Evolutionary conservation across 306 rosid genomes (phyloP).

Genomic region (Rosa persica): DNA sequence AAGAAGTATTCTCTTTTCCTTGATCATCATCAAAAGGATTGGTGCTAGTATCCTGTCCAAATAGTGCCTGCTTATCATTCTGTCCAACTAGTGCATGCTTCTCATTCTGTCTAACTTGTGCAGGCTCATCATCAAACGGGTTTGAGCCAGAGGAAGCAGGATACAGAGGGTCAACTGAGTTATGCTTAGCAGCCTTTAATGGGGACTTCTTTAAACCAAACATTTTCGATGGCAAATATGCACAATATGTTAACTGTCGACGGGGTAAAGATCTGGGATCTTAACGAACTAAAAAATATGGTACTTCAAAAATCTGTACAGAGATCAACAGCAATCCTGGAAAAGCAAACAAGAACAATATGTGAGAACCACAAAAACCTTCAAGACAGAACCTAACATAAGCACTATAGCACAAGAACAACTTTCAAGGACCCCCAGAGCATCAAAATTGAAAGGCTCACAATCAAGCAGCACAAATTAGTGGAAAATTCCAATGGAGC

Average conservation of each 20-base stretch:
- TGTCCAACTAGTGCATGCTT: not conserved
- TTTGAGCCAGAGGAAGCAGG: constrained; percentile 49
- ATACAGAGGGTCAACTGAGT: constrained; percentile 42
- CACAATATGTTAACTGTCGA: constrained; percentile 16
- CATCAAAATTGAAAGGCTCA: constrained; percentile 1
- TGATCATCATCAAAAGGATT: constrained; percentile 72
- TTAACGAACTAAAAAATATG: constrained; percentile 8
- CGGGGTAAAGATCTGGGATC: constrained; percentile 19
- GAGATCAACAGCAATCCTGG: constrained; percentile 50
- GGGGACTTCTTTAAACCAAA: constrained; percentile 76
- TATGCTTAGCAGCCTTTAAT: constrained; percentile 47
- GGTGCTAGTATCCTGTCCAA: constrained; percentile 41
- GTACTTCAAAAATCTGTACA: constrained; percentile 7
- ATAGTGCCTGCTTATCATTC: constrained; percentile 35
- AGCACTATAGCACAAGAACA: not conserved
- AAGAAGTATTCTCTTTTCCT: constrained; percentile 38
- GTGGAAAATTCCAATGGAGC: not conserved
- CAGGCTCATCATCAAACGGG: constrained; percentile 53
- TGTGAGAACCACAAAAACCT: constrained; percentile 2
- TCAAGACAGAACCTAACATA: constrained; percentile 16
- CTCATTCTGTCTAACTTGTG: constrained; percentile 33
- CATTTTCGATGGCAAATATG: constrained; percentile 40
- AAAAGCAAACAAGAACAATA: constrained; percentile 33
- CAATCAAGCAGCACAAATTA: constrained; percentile 13
- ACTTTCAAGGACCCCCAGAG: not conserved